Evolutionary conservation across 2,329 filamentous ascomycete genomes (phyloP).

Genomic region (Talaromyces albobiverticillius): DNA sequence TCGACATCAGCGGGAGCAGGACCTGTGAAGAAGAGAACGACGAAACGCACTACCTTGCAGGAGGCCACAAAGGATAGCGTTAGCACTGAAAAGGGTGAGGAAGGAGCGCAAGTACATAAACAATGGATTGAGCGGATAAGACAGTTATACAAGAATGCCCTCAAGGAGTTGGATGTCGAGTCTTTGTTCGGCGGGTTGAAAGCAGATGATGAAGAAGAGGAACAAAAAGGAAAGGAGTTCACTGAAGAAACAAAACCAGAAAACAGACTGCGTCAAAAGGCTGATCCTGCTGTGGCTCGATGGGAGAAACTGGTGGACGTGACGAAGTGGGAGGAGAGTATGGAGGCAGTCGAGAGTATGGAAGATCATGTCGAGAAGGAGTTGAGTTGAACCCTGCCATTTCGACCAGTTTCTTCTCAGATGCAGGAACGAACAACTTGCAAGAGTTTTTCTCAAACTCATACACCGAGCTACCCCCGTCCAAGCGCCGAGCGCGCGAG

Average conservation of each 20-base stretch:
- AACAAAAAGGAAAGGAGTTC: background rate
- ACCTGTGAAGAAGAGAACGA: slow-evolving; percentile 22
- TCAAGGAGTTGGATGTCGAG: slow-evolving; percentile 58
- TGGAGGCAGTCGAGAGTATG: slow-evolving; percentile 33
- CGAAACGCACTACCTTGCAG: background rate
- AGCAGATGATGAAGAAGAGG: slow-evolving; percentile 8
- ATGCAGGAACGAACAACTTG: background rate
- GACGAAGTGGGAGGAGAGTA: slow-evolving; percentile 38
- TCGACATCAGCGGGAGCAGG: slow-evolving; percentile 22
- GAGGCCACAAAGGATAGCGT: background rate
- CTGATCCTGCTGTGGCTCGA: slow-evolving; percentile 25
- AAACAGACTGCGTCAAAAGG: slow-evolving; percentile 25
- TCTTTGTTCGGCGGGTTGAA: slow-evolving; percentile 55
- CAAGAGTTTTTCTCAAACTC: background rate
- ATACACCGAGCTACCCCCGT: background rate
- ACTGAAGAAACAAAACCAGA: slow-evolving; percentile 26
- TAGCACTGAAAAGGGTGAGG: background rate
- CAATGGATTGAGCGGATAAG: slow-evolving; percentile 35
- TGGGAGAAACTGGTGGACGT: slow-evolving; percentile 33
- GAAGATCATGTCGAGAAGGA: slow-evolving; percentile 21
- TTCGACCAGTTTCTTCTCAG: background rate
- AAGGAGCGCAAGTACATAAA: slow-evolving; percentile 25
- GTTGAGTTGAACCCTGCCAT: no score
- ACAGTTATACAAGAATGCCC: slow-evolving; percentile 45
- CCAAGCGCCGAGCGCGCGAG: background rate